phyloP scores from a whole-genome alignment of 2,329 filamentous ascomycete genomes.

The Fragosphaeria purpurea region DNA sequence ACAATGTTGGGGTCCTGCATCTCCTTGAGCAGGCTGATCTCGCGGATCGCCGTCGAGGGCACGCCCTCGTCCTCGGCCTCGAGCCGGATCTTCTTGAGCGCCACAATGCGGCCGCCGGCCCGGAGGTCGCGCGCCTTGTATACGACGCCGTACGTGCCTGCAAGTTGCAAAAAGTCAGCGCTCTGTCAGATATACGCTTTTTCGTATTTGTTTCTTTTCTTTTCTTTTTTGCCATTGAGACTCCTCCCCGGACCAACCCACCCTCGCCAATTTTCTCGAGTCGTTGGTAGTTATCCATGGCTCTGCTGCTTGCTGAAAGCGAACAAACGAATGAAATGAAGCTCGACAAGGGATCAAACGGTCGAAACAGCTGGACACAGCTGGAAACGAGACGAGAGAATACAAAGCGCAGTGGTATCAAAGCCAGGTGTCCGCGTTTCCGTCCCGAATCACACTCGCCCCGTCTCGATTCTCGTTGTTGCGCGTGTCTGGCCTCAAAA shows the following conservation, averaged over 20 bases:
- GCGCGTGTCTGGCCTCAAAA: too few species aligned
- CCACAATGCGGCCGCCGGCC: constrained; percentile 70
- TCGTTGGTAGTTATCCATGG: constrained; percentile 88
- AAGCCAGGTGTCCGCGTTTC: too few species aligned
- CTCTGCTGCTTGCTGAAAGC: not conserved
- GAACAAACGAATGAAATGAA: not conserved
- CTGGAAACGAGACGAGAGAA: too few species aligned
- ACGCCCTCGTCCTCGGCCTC: constrained; percentile 89
- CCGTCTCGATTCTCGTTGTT: too few species aligned
- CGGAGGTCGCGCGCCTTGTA: constrained; percentile 81
- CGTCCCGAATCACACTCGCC: too few species aligned
- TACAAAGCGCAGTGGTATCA: too few species aligned
- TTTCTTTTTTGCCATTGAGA: not conserved
- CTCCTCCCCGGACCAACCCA: constrained; percentile 23
- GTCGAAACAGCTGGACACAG: not conserved
- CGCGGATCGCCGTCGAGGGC: constrained; percentile 79
- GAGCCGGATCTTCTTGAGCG: constrained; percentile 84
- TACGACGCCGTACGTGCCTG: constrained; percentile 83
- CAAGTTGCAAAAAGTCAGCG: not conserved
- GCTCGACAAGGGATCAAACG: not conserved
- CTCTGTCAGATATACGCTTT: too few species aligned
- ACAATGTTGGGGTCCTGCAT: constrained; percentile 87
- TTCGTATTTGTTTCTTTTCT: constrained; percentile 13
- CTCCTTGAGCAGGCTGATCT: constrained; percentile 85
- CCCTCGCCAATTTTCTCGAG: constrained; percentile 89